Conservation (phyloP, 148 eudicot species). For the Limonium bicolor region DNA sequence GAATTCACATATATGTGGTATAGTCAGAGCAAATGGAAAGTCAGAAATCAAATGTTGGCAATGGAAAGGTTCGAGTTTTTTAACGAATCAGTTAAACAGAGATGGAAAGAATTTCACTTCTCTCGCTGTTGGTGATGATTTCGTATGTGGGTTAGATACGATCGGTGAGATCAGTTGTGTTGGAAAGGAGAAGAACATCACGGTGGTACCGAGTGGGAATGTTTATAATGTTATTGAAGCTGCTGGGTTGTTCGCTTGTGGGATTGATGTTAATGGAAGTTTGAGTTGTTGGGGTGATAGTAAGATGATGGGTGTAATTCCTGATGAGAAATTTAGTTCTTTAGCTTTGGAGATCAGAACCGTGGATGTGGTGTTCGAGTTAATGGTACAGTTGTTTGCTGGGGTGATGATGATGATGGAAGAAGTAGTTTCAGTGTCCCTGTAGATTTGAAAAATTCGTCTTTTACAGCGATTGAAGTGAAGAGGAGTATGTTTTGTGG, state of each 20-base stretch:
- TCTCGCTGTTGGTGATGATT: slow-evolving; percentile 52
- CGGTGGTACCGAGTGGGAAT: slow-evolving; percentile 32
- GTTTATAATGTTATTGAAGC: slow-evolving; percentile 31
- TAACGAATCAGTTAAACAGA: not conserved
- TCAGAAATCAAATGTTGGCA: slow-evolving; percentile 64
- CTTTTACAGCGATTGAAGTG: slow-evolving; percentile 31
- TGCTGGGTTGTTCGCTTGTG: slow-evolving; percentile 39
- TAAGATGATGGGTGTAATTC: slow-evolving; percentile 14
- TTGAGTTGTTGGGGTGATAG: slow-evolving; percentile 77
- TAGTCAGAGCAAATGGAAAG: slow-evolving; percentile 12
- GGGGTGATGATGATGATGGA: slow-evolving; percentile 33
- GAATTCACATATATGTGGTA: slow-evolving; percentile 53
- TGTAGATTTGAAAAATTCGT: slow-evolving; percentile 6
- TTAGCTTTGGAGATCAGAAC: slow-evolving; percentile 57
- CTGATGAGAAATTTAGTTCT: slow-evolving; percentile 24
- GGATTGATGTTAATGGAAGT: slow-evolving; percentile 23
- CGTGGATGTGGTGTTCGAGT: slow-evolving; percentile 40
- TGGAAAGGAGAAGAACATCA: slow-evolving; percentile 7
- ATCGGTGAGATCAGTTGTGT: slow-evolving; percentile 29
- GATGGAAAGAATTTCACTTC: slow-evolving; percentile 9
- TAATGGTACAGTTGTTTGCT: slow-evolving; percentile 51
- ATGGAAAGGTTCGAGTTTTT: slow-evolving; percentile 17
- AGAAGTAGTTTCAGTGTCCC: slow-evolving; percentile 26
- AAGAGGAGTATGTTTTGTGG: slow-evolving; percentile 56
- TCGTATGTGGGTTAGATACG: slow-evolving; percentile 41